phyloP scores from a whole-genome alignment of 2,329 filamentous ascomycete genomes.

The Pseudocercospora pini-densiflorae region DNA sequence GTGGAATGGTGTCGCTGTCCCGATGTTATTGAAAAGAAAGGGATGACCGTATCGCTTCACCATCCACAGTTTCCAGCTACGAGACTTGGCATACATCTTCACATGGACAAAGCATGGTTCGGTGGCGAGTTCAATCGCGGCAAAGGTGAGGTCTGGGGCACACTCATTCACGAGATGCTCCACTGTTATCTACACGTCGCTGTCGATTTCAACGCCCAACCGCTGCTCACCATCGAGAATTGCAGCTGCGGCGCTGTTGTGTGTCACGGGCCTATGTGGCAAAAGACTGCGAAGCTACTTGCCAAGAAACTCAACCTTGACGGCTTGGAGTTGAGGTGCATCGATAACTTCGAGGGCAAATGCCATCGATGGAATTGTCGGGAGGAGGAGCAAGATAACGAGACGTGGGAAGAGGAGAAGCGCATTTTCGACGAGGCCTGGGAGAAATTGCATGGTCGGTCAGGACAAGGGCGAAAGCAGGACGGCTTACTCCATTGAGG shows the following conservation, averaged over 20 bases:
- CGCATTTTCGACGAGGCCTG: no score
- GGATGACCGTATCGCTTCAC: not conserved
- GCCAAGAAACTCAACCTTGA: not conserved
- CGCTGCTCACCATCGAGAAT: not conserved
- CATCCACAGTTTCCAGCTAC: not conserved
- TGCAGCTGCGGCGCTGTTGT: not conserved
- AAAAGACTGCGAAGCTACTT: not conserved
- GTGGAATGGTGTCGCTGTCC: not conserved
- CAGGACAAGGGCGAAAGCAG: no score
- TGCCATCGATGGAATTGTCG: not conserved
- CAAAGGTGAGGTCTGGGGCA: not conserved
- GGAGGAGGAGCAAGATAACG: not conserved
- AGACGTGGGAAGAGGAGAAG: no score
- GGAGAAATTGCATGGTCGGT: no score
- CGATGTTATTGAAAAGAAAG: not conserved
- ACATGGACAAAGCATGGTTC: not conserved
- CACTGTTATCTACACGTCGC: not conserved
- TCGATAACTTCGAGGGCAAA: not conserved
- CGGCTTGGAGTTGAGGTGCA: not conserved
- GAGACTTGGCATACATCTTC: not conserved
- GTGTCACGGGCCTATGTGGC: not conserved
- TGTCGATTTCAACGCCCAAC: not conserved
- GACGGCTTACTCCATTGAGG: no score
- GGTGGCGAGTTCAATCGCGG: not conserved
- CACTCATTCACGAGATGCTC: not conserved